A percentile compares a stretch with the other conserved stretches of the same genome.
phyloP scores from a whole-genome alignment of 768 basidiomycete genomes.

The Coprinopsis cinerea region DNA sequence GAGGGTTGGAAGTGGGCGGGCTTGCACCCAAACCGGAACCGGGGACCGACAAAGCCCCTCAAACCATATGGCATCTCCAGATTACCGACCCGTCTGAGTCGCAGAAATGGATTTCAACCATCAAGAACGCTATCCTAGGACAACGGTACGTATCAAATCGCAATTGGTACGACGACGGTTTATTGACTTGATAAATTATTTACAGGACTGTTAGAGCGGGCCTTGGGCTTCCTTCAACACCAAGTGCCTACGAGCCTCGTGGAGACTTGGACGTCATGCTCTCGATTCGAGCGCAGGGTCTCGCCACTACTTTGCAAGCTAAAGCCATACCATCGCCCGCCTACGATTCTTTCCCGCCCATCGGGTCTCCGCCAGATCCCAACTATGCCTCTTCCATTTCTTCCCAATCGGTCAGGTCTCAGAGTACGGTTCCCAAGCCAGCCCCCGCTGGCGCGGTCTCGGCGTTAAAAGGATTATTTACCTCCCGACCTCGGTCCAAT shows the following conservation, averaged over 20 bases:
- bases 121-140: constrained; percentile 66
- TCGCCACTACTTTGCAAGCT: constrained; percentile 33
- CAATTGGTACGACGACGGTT: not conserved
- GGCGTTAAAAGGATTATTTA: constrained; percentile 56
- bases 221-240: constrained; percentile 38
- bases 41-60: constrained; percentile 7
- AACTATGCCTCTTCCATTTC: constrained; percentile 43
- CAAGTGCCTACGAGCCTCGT: constrained; percentile 45
- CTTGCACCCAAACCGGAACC: not conserved
- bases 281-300: constrained; percentile 68
- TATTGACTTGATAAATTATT: constrained; percentile 6
- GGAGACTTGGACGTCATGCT: constrained; percentile 84
- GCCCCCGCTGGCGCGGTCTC: constrained; percentile 40
- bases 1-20: constrained; percentile 55
- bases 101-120: constrained; percentile 70
- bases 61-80: constrained; percentile 67
- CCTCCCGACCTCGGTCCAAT: constrained; percentile 48
- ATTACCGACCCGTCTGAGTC: constrained; percentile 55
- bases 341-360: constrained; percentile 22
- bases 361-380: constrained; percentile 22
- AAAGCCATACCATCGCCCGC: constrained; percentile 14
- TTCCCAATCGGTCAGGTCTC: constrained; percentile 38
- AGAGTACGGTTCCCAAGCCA: constrained; percentile 33
- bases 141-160: constrained; percentile 50
- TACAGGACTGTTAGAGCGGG: constrained; percentile 65